Percentiles rank a stretch among this genome's conserved stretches.
Conservation (phyloP, 768 basidiomycete genomes). For the Agrocybe praecox region DNA sequence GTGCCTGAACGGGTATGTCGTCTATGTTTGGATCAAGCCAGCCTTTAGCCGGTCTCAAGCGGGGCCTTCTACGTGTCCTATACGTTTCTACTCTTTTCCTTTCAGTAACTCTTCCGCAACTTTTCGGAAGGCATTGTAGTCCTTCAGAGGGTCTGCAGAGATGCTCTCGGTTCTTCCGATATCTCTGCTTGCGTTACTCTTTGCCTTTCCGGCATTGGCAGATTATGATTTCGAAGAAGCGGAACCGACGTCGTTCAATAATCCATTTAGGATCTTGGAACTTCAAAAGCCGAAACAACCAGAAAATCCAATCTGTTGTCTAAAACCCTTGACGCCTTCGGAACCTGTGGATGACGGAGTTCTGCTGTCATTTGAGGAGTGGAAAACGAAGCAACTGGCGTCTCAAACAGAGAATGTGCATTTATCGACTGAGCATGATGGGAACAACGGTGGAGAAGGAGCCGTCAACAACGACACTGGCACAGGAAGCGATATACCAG, state of each 20-base stretch:
- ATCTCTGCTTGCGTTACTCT: slow-evolving; percentile 37
- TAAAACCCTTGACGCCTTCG: slow-evolving; percentile 53
- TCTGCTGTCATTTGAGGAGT: slow-evolving; percentile 84
- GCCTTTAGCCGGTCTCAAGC: slow-evolving; percentile 4
- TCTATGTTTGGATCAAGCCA: neutral
- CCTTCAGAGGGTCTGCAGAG: neutral
- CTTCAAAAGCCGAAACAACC: slow-evolving; percentile 48
- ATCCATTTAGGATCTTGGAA: slow-evolving; percentile 64
- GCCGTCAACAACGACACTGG: slow-evolving; percentile 3
- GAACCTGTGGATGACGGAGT: slow-evolving; percentile 62
- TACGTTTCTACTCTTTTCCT: neutral
- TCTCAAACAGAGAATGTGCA: slow-evolving; percentile 35
- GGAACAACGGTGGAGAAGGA: slow-evolving; percentile 17
- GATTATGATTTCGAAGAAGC: slow-evolving; percentile 6
- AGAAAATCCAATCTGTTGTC: slow-evolving; percentile 67
- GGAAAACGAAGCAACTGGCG: slow-evolving; percentile 71
- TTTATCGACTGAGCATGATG: slow-evolving; percentile 26
- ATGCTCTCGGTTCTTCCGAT: slow-evolving; percentile 28
- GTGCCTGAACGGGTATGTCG: neutral
- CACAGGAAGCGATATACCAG: slow-evolving; percentile 5
- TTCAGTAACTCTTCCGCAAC: neutral
- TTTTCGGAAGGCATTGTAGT: neutral
- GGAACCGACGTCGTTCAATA: slow-evolving; percentile 41
- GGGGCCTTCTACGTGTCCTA: slow-evolving; percentile 10
- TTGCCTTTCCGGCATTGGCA: slow-evolving; percentile 36